Evolutionary conservation across 1,139 yeast species (phyloP).

Genomic region (Saccharomyces hybrid): DNA sequence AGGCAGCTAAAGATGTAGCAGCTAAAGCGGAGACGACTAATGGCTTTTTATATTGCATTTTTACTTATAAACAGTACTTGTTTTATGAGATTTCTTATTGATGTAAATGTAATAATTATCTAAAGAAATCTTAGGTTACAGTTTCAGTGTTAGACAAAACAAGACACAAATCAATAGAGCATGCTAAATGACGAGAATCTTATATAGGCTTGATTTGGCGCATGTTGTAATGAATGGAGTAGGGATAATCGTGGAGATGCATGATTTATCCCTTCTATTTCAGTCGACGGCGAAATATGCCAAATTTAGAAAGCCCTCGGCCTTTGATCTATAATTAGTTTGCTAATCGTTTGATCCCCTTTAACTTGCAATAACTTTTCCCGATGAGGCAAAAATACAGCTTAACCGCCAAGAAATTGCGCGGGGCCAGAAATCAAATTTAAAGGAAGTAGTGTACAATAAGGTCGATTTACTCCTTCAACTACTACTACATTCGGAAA

Average conservation of each 20-base stretch:
- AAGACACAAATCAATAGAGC: background rate
- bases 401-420: background rate
- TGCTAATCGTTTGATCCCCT: background rate
- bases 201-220: background rate
- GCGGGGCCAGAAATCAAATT: background rate
- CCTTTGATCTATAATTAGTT: background rate
- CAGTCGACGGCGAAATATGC: background rate
- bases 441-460: background rate
- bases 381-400: background rate
- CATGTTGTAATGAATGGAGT: background rate
- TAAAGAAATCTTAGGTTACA: background rate
- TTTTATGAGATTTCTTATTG: background rate
- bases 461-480: background rate
- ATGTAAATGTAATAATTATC: background rate
- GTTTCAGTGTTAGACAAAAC: background rate
- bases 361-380: background rate
- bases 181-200: background rate
- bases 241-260: background rate
- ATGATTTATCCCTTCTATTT: background rate
- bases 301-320: background rate
- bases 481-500: background rate
- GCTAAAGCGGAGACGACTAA: slow-evolving; percentile 38
- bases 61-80: background rate
- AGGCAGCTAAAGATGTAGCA: slow-evolving; percentile 50
- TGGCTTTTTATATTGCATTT: slow-evolving; percentile 35